These are phyloP conservation scores for Fagopyrum homotropicum DNA, from an alignment of 148 eudicot species.

Conservation along the genomic window DNA sequence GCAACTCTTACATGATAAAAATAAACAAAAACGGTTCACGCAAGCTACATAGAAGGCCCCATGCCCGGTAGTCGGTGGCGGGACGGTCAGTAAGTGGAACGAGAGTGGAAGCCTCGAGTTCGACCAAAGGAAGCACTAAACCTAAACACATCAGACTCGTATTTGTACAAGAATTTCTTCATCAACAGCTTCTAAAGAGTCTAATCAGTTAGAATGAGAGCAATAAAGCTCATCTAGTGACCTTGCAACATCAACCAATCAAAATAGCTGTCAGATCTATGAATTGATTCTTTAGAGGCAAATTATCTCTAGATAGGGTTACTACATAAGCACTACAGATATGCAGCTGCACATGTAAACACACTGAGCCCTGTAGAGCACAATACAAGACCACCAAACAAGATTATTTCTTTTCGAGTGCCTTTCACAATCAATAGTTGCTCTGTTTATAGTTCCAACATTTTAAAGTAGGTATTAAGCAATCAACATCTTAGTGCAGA, in stretches of 20 bases:
- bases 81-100: no score
- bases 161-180: not conserved
- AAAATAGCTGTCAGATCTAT: not conserved
- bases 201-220: not conserved
- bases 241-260: not conserved
- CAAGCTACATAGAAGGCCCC: no score
- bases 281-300: not conserved
- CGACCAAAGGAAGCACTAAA: not conserved
- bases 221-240: not conserved
- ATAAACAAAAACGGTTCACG: no score
- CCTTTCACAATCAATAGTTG: not conserved
- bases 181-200: not conserved
- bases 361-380: not conserved
- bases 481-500: not conserved
- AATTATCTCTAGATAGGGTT: not conserved
- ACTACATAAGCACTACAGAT: not conserved
- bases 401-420: not conserved
- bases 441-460: not conserved
- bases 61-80: no score
- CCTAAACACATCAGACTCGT: not conserved
- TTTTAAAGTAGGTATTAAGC: not conserved
- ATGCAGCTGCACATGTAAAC: not conserved
- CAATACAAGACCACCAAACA: not conserved
- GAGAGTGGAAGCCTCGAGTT: no score
- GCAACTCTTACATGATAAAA: no score